Evolutionary conservation across 2,329 filamentous ascomycete genomes (phyloP).

Genomic region (Arthroderma sp.): DNA sequence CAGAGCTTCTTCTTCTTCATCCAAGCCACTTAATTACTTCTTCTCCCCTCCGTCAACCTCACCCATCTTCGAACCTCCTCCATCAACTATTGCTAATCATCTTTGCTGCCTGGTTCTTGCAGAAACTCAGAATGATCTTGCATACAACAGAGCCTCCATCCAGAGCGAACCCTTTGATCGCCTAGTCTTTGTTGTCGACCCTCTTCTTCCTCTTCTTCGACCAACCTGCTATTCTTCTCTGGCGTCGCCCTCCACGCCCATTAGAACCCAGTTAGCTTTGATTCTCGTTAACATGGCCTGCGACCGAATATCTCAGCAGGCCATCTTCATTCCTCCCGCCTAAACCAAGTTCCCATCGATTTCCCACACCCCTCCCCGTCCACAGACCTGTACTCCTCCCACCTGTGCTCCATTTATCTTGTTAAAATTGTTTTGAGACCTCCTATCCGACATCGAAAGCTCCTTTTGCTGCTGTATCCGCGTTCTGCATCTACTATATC

Average conservation of each 20-base stretch:
- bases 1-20: too few species aligned
- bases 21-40: background rate
- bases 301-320: slow-evolving; percentile 16
- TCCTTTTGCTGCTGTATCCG: slow-evolving; percentile 13
- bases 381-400: background rate
- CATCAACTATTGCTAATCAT: background rate
- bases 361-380: background rate
- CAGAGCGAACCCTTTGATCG: background rate
- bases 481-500: too few species aligned
- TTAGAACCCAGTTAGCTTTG: background rate
- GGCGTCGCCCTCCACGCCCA: background rate
- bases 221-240: background rate
- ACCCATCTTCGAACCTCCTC: background rate
- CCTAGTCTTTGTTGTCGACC: background rate
- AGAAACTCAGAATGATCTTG: too few species aligned
- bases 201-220: background rate
- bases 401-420: background rate
- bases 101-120: too few species aligned
- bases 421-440: background rate
- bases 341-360: slow-evolving; percentile 13
- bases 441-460: slow-evolving; percentile 3
- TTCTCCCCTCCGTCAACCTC: background rate
- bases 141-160: background rate
- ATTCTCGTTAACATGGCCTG: slow-evolving; percentile 27
- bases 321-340: slow-evolving; percentile 21